Base-by-base conservation (phyloP, 2,329 filamentous ascomycete species). In the Penicillium italicum region DNA sequence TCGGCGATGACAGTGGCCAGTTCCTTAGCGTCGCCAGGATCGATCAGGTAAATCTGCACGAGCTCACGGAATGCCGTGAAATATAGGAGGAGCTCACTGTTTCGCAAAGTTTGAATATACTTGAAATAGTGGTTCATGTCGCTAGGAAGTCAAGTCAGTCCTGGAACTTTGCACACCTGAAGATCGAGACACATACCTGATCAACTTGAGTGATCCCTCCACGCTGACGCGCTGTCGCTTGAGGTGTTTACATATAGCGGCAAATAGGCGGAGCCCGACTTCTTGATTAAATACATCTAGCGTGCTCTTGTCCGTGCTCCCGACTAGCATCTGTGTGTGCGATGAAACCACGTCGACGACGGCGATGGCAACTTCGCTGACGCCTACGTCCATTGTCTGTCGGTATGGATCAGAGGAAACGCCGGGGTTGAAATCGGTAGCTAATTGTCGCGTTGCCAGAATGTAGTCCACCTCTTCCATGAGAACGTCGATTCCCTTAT, bases 381-480 rank as follows among this genome's bases (percentile, higher is more conserved):
- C 88, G 0, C 91, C 90, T 24, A 68, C 73, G 62, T 69, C 72
- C 70, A 65, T 74, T 59, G 56, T 70, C 59, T 58, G 67, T 40
- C 69, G 68, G 50, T 67, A 63, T 16, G 70, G 64, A 50, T 73
- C 69, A 45, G 69, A 66, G 28, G 69, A 71, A 52, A 69, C 65
- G 31, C 71, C 77, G 0, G 94, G 93, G 67, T 97, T 97, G 76
- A 94, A 99, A 75, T 99, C 94, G 0, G 88, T 89, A 0, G 91
- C 87, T 24, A 82, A 77, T 72, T 99, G 94, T 3, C 87, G 90
- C 0, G 92, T 96, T 18, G 90, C 91, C 66, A 91, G 91, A 34
- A 99, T 83, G 70, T 95, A 97, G 72, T 99, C 94, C 28, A 97
- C 92, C 76, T 99, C 94, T 66, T 96, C 91, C 89, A 99, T 97